Evolutionary conservation across 306 rosid genomes (phyloP), one percentile per base, ranked within the genome.

Genomic region (Arachis stenosperma): DNA sequence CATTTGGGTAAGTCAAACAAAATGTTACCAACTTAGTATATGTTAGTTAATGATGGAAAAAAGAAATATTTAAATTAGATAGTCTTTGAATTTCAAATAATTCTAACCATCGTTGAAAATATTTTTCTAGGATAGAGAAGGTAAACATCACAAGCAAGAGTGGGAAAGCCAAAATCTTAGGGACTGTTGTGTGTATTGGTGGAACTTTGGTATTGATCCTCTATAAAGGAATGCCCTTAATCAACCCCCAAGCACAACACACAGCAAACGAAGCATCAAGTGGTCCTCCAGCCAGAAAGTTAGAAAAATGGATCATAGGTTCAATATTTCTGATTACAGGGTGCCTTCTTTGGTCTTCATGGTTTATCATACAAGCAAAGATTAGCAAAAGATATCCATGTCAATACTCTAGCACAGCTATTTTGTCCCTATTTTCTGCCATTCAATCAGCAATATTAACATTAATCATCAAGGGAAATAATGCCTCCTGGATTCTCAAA

Each of bases 331-430:
- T 86, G 71, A 71, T 82, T 53, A 78, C 75, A 66, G 94, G 91
- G 44, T 79, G 90, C 78, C 17, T 91, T 61, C 42, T 85, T 79
- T 93, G 98, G 98, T 86, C 94, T 9, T 91, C 97, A 29, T 93
- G 98, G 98, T 93, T 91, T 61, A 88, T 94, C 14, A 81, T 91
- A 78, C 98, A 94, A 84, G 83, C 87, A 64, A 83, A 81, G 76
- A 83, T 91, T 51, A 79, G 94, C 71, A 80, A 82, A 64, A 86
- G 44, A 56, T 91, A 84, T 63, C 90, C 96, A 55, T 89, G 75
- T 69, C 92, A 89, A 65, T 94, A 89, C 79, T 84, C 98, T 67
- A 85, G 96, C 93, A 91, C 92, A 2, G 86, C 95, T 48, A 84
- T 94, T 53, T 54, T 91, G 78, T 89, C 89, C 22, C 82, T 89